Evolutionary conservation across 2,329 filamentous ascomycete species (phyloP).

Genomic region (Tolypocladium cylindrosporum): DNA sequence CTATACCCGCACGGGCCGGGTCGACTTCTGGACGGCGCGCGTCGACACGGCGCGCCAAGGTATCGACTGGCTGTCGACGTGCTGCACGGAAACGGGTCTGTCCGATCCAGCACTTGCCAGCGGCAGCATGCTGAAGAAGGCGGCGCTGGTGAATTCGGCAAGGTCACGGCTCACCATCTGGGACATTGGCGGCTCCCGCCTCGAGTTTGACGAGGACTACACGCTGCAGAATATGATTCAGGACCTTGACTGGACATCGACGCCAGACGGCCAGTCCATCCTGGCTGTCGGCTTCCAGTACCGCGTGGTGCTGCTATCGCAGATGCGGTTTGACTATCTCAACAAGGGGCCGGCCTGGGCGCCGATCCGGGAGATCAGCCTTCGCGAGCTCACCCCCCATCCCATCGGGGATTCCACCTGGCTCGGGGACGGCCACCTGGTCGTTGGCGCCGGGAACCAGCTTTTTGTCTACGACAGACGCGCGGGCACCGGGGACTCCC

Average conservation of each 20-base stretch:
- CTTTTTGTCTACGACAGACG: constrained; percentile 74
- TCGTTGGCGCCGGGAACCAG: constrained; percentile 85
- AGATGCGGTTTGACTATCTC: constrained; percentile 86
- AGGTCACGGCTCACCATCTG: constrained; percentile 77
- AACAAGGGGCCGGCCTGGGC: constrained; percentile 87
- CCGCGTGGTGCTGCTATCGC: constrained; percentile 69
- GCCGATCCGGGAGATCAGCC: constrained; percentile 70
- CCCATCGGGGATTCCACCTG: constrained; percentile 90
- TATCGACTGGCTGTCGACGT: constrained; percentile 76
- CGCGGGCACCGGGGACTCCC: constrained; percentile 53
- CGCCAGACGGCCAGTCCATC: constrained; percentile 79
- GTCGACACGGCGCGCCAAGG: constrained; percentile 49
- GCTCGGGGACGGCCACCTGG: constrained; percentile 74
- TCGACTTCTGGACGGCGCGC: constrained; percentile 79
- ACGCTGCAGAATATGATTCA: constrained; percentile 64
- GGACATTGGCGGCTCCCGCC: constrained; percentile 72
- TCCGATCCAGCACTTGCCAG: constrained; percentile 66
- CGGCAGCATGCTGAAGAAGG: constrained; percentile 78
- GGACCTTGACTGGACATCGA: constrained; percentile 90
- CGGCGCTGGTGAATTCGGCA: constrained; percentile 66
- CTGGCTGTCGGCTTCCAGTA: constrained; percentile 89
- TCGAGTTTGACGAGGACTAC: constrained; percentile 74
- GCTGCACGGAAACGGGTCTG: constrained; percentile 70
- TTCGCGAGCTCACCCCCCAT: constrained; percentile 73
- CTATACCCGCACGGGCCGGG: constrained; percentile 63